These are phyloP conservation scores for Kodamaea restingae DNA, from an alignment of 805 yeast species.

Conservation along the genomic window DNA sequence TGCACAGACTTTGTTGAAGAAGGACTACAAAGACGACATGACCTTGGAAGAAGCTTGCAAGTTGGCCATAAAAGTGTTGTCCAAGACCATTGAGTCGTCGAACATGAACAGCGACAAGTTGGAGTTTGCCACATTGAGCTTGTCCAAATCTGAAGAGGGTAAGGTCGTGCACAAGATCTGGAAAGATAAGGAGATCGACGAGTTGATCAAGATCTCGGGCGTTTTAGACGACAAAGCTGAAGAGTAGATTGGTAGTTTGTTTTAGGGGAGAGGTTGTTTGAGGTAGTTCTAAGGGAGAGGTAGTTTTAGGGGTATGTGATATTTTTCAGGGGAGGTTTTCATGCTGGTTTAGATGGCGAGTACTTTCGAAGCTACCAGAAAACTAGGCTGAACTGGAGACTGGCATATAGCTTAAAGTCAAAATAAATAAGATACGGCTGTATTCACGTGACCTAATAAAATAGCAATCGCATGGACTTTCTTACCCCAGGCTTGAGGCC, in stretches of 20 bases:
- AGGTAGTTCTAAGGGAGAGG: neutral
- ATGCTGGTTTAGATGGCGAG: no score
- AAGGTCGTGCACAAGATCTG: constrained; percentile 67
- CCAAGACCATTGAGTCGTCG: constrained; percentile 90
- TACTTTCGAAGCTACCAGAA: no score
- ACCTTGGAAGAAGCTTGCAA: constrained; percentile 72
- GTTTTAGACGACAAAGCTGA: constrained; percentile 46
- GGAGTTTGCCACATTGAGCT: constrained; percentile 80
- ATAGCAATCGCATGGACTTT: constrained; percentile 18
- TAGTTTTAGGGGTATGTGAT: no score
- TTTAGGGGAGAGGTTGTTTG: neutral
- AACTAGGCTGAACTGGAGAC: no score
- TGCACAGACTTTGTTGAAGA: constrained; percentile 92
- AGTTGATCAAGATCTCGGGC: constrained; percentile 66
- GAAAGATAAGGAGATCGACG: constrained; percentile 74
- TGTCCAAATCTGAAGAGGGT: constrained; percentile 43
- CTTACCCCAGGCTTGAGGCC: constrained; percentile 18
- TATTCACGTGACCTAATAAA: neutral
- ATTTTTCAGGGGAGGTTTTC: no score
- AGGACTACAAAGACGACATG: constrained; percentile 86
- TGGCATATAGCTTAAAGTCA: neutral
- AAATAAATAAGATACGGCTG: no score
- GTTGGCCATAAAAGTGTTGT: constrained; percentile 83
- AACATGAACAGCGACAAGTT: constrained; percentile 83
- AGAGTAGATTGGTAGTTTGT: constrained; percentile 20